Conservation (phyloP, 2,329 filamentous ascomycete genomes). For the Pseudogymnoascus pannorum region DNA sequence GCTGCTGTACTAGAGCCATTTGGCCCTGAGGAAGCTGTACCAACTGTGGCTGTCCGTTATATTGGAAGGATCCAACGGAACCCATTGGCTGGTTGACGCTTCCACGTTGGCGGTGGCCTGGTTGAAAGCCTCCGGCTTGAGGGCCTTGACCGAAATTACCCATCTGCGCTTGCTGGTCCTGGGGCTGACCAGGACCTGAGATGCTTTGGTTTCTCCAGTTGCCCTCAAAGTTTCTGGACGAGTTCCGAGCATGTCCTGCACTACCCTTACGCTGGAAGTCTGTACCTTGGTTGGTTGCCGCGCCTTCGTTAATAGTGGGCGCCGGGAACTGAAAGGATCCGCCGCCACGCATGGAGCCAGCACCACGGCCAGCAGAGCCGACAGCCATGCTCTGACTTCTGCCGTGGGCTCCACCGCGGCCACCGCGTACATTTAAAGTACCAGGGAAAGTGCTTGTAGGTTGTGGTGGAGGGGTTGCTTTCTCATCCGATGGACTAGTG, state of each 20-base stretch:
- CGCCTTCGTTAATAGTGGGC: slow-evolving; percentile 43
- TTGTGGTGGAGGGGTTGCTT: slow-evolving; percentile 16
- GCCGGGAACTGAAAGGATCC: slow-evolving; percentile 66
- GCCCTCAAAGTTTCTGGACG: slow-evolving; percentile 91
- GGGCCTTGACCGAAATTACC: slow-evolving; percentile 61
- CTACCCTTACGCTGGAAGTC: slow-evolving; percentile 74
- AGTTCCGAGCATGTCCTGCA: slow-evolving; percentile 68
- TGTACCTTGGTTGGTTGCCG: slow-evolving; percentile 35
- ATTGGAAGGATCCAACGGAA: slow-evolving; percentile 80
- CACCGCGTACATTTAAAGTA: slow-evolving; percentile 36
- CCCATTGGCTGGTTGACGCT: slow-evolving; percentile 85
- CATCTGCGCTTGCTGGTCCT: slow-evolving; percentile 48
- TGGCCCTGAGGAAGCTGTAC: slow-evolving; percentile 79
- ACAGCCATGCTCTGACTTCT: slow-evolving; percentile 90
- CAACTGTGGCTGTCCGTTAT: slow-evolving; percentile 76
- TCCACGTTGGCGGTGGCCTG: slow-evolving; percentile 77
- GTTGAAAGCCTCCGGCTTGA: slow-evolving; percentile 72
- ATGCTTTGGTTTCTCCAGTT: slow-evolving; percentile 81
- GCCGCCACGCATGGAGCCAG: slow-evolving; percentile 52
- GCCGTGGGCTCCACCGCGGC: slow-evolving; percentile 54
- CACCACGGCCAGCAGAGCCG: slow-evolving; percentile 61
- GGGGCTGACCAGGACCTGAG: slow-evolving; percentile 30
- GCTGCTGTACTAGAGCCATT: slow-evolving; percentile 71
- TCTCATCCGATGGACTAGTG: slow-evolving; percentile 33
- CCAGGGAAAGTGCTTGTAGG: slow-evolving; percentile 12